Evolutionary conservation across 306 rosid genomes (phyloP).

Genomic region (Ormosia semicastrata): DNA sequence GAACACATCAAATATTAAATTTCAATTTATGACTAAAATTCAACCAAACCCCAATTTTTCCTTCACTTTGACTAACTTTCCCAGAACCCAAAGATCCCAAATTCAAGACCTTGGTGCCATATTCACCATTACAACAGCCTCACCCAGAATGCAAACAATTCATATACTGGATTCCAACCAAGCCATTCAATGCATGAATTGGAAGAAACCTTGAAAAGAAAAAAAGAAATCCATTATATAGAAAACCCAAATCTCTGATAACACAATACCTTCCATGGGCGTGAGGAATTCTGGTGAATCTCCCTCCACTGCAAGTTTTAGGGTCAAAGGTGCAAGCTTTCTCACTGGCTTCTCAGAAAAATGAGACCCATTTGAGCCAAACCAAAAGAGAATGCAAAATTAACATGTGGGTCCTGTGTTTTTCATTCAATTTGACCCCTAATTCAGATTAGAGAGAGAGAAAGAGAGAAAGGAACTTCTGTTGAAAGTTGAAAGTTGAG

Average conservation of each 20-base stretch:
- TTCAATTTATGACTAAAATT: slow-evolving; percentile 24
- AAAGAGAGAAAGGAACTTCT: slow-evolving; percentile 30
- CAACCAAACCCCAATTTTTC: slow-evolving; percentile 34
- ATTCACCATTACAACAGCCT: slow-evolving; percentile 36
- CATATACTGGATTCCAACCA: slow-evolving; percentile 17
- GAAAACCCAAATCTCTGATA: slow-evolving; percentile 43
- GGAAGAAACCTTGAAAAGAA: slow-evolving; percentile 20
- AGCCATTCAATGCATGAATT: slow-evolving; percentile 30
- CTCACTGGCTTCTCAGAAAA: slow-evolving; percentile 37
- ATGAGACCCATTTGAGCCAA: slow-evolving; percentile 38
- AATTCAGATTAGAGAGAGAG: slow-evolving; percentile 19
- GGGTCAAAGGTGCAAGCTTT: background rate
- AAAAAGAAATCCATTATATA: slow-evolving; percentile 26
- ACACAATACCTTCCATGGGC: slow-evolving; percentile 78
- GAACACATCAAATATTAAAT: background rate
- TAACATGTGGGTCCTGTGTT: background rate
- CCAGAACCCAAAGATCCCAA: slow-evolving; percentile 38
- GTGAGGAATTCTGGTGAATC: slow-evolving; percentile 29
- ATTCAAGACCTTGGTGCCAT: slow-evolving; percentile 3
- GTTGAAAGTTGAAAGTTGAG: slow-evolving; percentile 38
- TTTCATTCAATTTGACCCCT: slow-evolving; percentile 38
- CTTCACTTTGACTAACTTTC: slow-evolving; percentile 34
- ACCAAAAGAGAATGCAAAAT: slow-evolving; percentile 26
- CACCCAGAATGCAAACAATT: slow-evolving; percentile 25
- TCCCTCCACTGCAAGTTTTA: no score